Percentiles rank a stretch among this genome's conserved stretches.
Conservation (phyloP, 2,329 filamentous ascomycete genomes). For the Raffaelea albimanens region DNA sequence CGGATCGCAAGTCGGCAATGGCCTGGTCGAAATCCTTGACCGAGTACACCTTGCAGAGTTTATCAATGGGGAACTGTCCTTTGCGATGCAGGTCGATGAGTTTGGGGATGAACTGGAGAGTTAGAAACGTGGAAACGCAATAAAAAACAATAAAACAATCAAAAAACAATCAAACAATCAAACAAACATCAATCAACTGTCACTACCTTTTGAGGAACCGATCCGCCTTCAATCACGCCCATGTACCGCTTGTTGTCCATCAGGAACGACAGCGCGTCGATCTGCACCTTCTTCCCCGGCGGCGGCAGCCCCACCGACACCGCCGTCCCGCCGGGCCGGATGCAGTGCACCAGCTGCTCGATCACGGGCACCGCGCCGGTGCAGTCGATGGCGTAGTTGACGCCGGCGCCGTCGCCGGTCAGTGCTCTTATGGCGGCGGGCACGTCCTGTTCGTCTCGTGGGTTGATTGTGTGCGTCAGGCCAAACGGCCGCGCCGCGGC, state of each 20-base stretch:
- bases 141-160: no score
- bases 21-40: constrained; percentile 16
- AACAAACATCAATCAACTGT: no score
- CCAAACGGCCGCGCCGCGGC: constrained; percentile 31
- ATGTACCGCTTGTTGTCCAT: constrained; percentile 19
- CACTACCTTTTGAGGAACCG: constrained; percentile 17
- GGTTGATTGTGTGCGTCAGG: constrained; percentile 30
- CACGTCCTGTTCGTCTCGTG: constrained; percentile 18
- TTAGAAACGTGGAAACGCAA: no score
- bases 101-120: constrained; percentile 22
- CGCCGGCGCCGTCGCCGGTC: constrained; percentile 16
- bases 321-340: constrained; percentile 20
- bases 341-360: constrained; percentile 19
- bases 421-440: constrained; percentile 19
- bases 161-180: no score
- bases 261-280: constrained; percentile 12
- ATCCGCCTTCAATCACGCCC: constrained; percentile 23
- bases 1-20: constrained; percentile 16
- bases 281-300: constrained; percentile 15
- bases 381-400: constrained; percentile 21
- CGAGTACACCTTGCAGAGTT: constrained; percentile 20
- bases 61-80: constrained; percentile 24
- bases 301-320: constrained; percentile 24
- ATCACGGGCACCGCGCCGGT: constrained; percentile 20
- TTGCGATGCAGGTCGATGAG: constrained; percentile 20